Evolutionary conservation across 768 basidiomycete genomes (phyloP), one percentile per base, ranked within the genome.

Genomic region (Chalciporus piperatus): DNA sequence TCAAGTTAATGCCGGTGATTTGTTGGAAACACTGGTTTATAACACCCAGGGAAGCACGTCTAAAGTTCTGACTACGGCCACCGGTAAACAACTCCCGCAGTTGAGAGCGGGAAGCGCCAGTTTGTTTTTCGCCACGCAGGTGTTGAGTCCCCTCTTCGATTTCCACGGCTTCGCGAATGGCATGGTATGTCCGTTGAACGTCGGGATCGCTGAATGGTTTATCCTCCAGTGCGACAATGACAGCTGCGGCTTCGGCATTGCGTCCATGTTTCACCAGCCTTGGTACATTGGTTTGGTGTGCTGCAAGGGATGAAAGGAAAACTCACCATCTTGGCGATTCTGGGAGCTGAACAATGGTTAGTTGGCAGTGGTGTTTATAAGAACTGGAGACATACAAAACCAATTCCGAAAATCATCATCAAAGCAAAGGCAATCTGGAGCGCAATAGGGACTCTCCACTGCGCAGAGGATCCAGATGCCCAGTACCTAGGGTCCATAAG

Each of bases 1-100:
- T 83, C 51, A 85, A 62, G 61, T 83, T 84, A 65, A 83, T 83
- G 7, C 83, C 83, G 6, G 81, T 79, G 27, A 85, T 83, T 70
- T 85, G 84, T 63, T 86, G 83, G 71, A 84, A 85, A 61, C 81
- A 81, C 58, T 86, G 84, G 42, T 78, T 77, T 42, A 77, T 66
- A 19, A 85, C 70, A 3, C 79, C 85, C 41, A 85, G 61, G 41
- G 74, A 63, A 14, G 79, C 78, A 39, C 84, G 71, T 39, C 82
- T 70, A 67, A 85, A 81, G 66, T 86, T 84, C 62, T 86, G 84
- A 19, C 68, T 70, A 23, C 76, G 78, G 0, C 84, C 83, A 22
- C 75, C 69, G 1, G 75, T 77, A 57, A 84, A 78, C 7, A 86
- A 65, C 50, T 83, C 81, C n/a, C 68, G 66, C 0, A 86, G 65